phyloP scores from a whole-genome alignment of 306 rosid genomes.

The Inga leiocalycina region DNA sequence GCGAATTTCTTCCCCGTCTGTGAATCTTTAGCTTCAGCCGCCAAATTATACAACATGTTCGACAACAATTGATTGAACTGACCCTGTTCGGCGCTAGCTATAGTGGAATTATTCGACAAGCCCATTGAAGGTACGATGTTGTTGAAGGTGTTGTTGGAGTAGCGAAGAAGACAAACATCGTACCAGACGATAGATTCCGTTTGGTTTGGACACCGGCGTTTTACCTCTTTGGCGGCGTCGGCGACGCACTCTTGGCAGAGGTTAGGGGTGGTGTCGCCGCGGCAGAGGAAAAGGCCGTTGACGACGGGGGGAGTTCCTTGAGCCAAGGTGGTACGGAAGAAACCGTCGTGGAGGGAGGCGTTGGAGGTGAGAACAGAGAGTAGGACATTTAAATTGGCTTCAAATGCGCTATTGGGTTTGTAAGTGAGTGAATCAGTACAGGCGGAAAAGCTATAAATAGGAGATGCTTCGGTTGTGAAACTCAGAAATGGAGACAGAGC shows the following conservation, averaged over 20 bases:
- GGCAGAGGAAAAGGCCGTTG: constrained; percentile 63
- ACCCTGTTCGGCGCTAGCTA: neutral
- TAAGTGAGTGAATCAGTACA: constrained; percentile 29
- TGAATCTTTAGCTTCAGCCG: constrained; percentile 10
- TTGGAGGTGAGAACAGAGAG: constrained; percentile 52
- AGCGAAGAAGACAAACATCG: constrained; percentile 49
- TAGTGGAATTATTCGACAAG: neutral
- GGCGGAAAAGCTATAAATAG: rapidly evolving
- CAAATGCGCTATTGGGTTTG: constrained; percentile 45
- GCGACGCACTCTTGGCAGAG: constrained; percentile 47
- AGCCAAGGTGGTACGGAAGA: constrained; percentile 35
- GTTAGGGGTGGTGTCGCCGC: constrained; percentile 44
- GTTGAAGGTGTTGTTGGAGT: constrained; percentile 38
- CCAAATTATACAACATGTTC: neutral
- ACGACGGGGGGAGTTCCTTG: constrained; percentile 12
- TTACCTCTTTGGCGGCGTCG: constrained; percentile 34
- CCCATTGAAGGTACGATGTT: neutral
- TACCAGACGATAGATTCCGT: constrained; percentile 57
- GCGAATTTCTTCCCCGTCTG: constrained; percentile 35
- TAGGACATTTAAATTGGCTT: constrained; percentile 42
- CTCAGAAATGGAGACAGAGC: neutral
- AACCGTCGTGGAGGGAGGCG: constrained; percentile 41
- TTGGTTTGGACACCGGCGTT: constrained; percentile 34
- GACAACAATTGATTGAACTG: constrained; percentile 32
- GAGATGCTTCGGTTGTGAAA: constrained; percentile 27